Conservation (phyloP, 768 basidiomycete species). For the Udeniomyces megalosporus region DNA sequence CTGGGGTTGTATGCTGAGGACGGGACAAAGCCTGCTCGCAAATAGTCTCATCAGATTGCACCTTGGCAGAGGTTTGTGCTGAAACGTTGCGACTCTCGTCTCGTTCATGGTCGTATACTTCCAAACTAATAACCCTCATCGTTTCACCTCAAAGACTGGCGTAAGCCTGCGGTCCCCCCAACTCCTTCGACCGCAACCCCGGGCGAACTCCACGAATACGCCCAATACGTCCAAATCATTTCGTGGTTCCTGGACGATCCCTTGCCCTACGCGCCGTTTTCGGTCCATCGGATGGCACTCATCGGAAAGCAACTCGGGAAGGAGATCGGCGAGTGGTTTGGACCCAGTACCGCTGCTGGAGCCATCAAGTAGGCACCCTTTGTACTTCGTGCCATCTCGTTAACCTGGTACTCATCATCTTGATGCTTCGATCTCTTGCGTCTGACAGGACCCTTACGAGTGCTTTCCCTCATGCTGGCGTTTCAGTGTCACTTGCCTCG, state of each 20-base stretch:
- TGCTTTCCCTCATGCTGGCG: conserved; percentile 58
- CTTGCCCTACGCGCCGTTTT: conserved; percentile 66
- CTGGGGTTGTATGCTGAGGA: conserved; percentile 85
- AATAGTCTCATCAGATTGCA: conserved; percentile 62
- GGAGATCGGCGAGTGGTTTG: conserved; percentile 95
- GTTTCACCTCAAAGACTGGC: conserved; percentile 48
- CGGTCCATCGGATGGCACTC: conserved; percentile 88
- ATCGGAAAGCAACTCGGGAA: conserved; percentile 90
- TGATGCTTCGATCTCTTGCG: background rate
- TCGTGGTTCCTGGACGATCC: conserved; percentile 94
- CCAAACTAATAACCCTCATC: background rate
- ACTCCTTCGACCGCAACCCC: background rate
- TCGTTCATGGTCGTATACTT: no score
- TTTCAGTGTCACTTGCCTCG: conserved; percentile 65
- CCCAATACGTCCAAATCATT: conserved; percentile 74
- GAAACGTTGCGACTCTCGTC: no score
- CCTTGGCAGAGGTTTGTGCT: conserved; percentile 59
- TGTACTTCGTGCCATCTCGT: no score
- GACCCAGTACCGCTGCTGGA: conserved; percentile 91
- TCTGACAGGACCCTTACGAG: conserved; percentile 50
- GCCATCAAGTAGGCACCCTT: conserved; percentile 73
- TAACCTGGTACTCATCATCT: background rate
- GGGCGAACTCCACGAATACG: conserved; percentile 37
- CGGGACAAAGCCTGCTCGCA: conserved; percentile 67
- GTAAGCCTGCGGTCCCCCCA: conserved; percentile 37